A percentile compares a stretch with the other conserved stretches of the same genome.
Conservation (phyloP, 257 asterid species). For the Cinchona pubescens region DNA sequence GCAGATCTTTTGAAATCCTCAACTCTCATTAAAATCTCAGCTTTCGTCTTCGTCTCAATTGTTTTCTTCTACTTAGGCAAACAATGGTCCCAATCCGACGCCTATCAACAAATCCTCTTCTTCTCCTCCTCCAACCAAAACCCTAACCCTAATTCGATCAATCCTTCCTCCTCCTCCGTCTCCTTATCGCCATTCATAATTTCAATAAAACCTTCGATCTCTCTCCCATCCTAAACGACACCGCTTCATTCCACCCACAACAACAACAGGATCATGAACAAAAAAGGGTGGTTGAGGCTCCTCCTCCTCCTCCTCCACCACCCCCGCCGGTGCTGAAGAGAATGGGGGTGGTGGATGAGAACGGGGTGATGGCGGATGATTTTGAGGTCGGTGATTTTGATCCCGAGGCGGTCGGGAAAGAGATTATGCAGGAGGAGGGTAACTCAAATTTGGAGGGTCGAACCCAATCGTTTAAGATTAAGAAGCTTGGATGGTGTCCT, state of each 20-base stretch:
- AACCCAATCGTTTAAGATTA: constrained; percentile 1
- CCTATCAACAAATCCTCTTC: constrained; percentile 60
- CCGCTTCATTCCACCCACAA: background rate
- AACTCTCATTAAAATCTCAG: constrained; percentile 40
- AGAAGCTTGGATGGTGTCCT: constrained; percentile 53
- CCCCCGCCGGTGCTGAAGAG: constrained; percentile 59
- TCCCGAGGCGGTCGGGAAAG: constrained; percentile 56
- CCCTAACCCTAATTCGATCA: constrained; percentile 1
- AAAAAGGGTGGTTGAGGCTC: background rate
- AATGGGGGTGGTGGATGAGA: constrained; percentile 89
- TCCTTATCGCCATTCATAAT: constrained; percentile 61
- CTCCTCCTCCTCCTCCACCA: constrained; percentile 39
- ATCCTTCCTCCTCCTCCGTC: constrained; percentile 24
- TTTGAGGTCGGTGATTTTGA: constrained; percentile 80
- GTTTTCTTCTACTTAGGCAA: constrained; percentile 67
- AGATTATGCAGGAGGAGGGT: constrained; percentile 31
- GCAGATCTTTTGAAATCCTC: constrained; percentile 55
- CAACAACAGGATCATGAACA: background rate
- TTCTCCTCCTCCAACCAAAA: constrained; percentile 45
- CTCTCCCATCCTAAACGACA: constrained; percentile 4
- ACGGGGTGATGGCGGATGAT: constrained; percentile 68
- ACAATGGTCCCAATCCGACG: constrained; percentile 46
- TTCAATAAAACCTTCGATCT: constrained; percentile 30
- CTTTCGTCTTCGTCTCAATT: constrained; percentile 48
- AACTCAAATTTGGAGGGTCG: constrained; percentile 26